phyloP scores from a whole-genome alignment of 2,329 filamentous ascomycete species.

The Periglandula ipomoeae region DNA sequence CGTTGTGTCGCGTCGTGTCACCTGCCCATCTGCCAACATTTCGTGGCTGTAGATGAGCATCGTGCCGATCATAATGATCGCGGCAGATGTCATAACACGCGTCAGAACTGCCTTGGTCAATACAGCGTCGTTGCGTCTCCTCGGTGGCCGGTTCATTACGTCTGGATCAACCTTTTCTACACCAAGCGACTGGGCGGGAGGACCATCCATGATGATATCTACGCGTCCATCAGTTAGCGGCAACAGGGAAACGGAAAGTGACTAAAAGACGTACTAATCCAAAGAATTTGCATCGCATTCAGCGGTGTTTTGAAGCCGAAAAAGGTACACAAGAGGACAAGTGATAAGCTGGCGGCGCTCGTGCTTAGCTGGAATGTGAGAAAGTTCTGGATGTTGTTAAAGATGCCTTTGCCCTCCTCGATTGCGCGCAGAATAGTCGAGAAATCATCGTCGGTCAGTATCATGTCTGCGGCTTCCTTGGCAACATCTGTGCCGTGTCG shows the following conservation, averaged over 20 bases:
- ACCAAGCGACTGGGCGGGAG: conserved; percentile 90
- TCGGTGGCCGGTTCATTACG: conserved; percentile 82
- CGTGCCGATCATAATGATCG: conserved; percentile 87
- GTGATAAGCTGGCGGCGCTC: conserved; percentile 81
- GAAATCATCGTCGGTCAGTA: conserved; percentile 81
- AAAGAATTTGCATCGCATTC: conserved; percentile 99
- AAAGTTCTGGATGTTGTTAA: conserved; percentile 99
- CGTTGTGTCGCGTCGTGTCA: conserved; percentile 90
- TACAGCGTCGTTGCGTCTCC: conserved; percentile 78
- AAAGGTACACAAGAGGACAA: conserved; percentile 87
- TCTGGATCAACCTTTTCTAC: conserved; percentile 91
- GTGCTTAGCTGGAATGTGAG: conserved; percentile 97
- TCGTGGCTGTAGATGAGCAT: conserved; percentile 86
- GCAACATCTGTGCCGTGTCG: conserved; percentile 91
- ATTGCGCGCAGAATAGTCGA: conserved; percentile 90
- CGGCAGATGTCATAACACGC: conserved; percentile 78
- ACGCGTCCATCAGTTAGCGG: conserved; percentile 1
- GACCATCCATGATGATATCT: conserved; percentile 99
- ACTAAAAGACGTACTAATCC: conserved; percentile 66
- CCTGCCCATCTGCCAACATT: conserved; percentile 73
- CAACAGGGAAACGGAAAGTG: background rate
- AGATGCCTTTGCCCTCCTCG: conserved; percentile 98
- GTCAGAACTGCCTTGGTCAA: conserved; percentile 76
- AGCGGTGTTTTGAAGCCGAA: conserved; percentile 91
- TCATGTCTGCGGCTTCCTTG: conserved; percentile 94